Evolutionary conservation across 2,329 filamentous ascomycete species (phyloP), one percentile per base, ranked within the genome.

Genomic region (Colletotrichum camelliae): DNA sequence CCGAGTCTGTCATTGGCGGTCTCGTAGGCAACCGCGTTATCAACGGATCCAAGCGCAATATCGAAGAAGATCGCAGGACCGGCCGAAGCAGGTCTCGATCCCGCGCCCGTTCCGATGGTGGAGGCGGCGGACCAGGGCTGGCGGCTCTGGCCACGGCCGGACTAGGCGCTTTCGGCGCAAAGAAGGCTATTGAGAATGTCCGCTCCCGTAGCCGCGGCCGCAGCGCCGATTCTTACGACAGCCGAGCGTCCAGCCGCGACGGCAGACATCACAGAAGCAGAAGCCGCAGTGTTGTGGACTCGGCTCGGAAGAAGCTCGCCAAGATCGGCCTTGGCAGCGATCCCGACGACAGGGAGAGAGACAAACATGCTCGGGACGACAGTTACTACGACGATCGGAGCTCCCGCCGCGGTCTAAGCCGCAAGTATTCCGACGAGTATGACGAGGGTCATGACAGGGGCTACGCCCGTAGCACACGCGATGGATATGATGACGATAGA

Each of bases 1-100:
- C 96, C 55, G 95, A 98, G 83, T 95, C 96, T 48, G 96, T 97
- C 71, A 91, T 98, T 75, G 96, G 96, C 81, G 96, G 96, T 84
- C 90, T 98, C 61, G 92, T 96, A 37, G 94, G 95, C 60, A 98
- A 96, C 85, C 94, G 95, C 70, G 87, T 98, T 77, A 91, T 98
- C 83, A 96, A 98, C 81, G 96, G 96, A 24, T 92, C 94, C 64
- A 90, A 89, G 86, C 91, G 88, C 83, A 91, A 90, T 81, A 94
- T 92, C 82, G 92, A 89, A 81, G 91, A 89, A 86, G 93, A 90
- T 84, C 86, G 85, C 76, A 84, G 83, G 61, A 91, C 89, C 0
- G 91, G 91, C 18, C 89, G 93, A 62, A 95, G 94, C 78, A 92
- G 92, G 61, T 95, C 94, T 33, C 90, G 93, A 66, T 95, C 94